A percentile compares a stretch with the other conserved stretches of the same genome.
These are phyloP conservation scores for Diaporthe citri DNA, from an alignment of 2,329 filamentous ascomycete genomes.

Conservation along the genomic window DNA sequence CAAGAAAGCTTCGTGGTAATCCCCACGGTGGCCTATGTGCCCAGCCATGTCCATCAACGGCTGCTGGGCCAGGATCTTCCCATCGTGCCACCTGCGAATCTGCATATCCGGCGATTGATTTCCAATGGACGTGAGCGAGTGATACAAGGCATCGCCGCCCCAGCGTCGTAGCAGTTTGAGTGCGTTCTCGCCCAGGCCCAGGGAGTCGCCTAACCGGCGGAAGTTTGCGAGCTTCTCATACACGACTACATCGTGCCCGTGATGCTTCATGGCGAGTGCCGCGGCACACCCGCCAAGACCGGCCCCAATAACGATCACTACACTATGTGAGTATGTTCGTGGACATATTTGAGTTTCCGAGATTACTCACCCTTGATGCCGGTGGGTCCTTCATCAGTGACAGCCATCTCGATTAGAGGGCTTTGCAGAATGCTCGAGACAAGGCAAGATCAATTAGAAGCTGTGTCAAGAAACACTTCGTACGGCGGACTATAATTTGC, in stretches of 20 bases:
- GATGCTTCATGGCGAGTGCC: slow-evolving; percentile 61
- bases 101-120: slow-evolving; percentile 62
- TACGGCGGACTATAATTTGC: too few species aligned
- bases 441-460: too few species aligned
- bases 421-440: not conserved
- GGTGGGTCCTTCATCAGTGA: not conserved
- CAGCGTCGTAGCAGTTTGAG: slow-evolving; percentile 59
- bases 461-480: too few species aligned
- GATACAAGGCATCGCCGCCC: slow-evolving; percentile 54
- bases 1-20: slow-evolving; percentile 58
- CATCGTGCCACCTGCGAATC: slow-evolving; percentile 61
- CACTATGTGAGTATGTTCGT: not conserved
- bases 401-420: not conserved
- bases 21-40: slow-evolving; percentile 59
- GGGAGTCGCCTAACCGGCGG: slow-evolving; percentile 56
- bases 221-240: slow-evolving; percentile 60
- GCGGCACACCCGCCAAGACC: slow-evolving; percentile 62
- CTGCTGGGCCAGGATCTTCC: slow-evolving; percentile 59
- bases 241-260: slow-evolving; percentile 57
- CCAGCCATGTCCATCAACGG: slow-evolving; percentile 65
- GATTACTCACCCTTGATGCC: slow-evolving; percentile 21
- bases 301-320: slow-evolving; percentile 63
- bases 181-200: slow-evolving; percentile 61
- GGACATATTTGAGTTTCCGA: not conserved
- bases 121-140: slow-evolving; percentile 57